Evolutionary conservation across 768 basidiomycete species (phyloP).

Genomic region (Tephrocybe sp.): DNA sequence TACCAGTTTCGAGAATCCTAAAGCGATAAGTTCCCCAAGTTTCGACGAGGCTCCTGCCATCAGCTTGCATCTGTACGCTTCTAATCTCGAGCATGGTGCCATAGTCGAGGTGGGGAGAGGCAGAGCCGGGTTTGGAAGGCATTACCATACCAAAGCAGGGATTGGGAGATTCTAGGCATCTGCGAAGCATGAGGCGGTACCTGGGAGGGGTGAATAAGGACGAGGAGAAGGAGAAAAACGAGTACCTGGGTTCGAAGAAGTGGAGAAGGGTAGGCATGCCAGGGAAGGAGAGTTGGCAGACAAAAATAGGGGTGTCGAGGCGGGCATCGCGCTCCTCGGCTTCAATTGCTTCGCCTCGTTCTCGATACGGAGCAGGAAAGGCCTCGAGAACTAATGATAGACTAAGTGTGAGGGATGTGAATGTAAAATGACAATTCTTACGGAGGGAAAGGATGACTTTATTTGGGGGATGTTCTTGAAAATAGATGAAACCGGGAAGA

Average conservation of each 20-base stretch:
- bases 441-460: constrained; percentile 69
- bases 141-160: constrained; percentile 96
- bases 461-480: constrained; percentile 81
- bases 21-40: constrained; percentile 70
- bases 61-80: constrained; percentile 82
- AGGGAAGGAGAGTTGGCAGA: constrained; percentile 89
- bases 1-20: constrained; percentile 80
- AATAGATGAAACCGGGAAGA: constrained; percentile 74
- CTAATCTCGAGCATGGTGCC: constrained; percentile 94
- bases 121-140: constrained; percentile 46
- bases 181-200: constrained; percentile 94
- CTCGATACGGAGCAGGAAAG: constrained; percentile 66
- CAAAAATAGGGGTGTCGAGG: constrained; percentile 89
- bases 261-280: constrained; percentile 88
- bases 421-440: constrained; percentile 31
- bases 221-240: constrained; percentile 1
- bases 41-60: constrained; percentile 87
- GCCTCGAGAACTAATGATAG: constrained; percentile 56
- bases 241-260: constrained; percentile 85
- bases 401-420: constrained; percentile 1
- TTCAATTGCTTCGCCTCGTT: constrained; percentile 60
- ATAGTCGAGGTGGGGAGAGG: constrained; percentile 57
- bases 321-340: constrained; percentile 77
- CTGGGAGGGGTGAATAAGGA: constrained; percentile 28
- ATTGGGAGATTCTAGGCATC: constrained; percentile 76